Conservation (phyloP, 2,329 filamentous ascomycete species). For the Diaporthe batatas region DNA sequence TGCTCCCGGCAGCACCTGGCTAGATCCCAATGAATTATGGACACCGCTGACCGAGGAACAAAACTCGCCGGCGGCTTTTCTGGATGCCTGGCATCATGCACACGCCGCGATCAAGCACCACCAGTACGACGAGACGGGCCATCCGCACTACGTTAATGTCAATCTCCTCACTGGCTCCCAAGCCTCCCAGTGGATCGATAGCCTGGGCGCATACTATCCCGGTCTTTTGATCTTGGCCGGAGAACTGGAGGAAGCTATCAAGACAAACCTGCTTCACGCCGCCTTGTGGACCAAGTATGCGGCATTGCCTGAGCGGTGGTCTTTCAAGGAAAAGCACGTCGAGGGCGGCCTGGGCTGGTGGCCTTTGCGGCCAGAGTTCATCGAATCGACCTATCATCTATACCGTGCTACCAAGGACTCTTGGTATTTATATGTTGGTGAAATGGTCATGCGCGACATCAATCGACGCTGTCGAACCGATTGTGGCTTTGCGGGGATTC, state of each 20-base stretch:
- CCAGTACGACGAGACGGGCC: conserved; percentile 85
- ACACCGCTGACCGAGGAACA: conserved; percentile 72
- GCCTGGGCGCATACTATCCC: conserved; percentile 94
- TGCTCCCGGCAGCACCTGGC: conserved; percentile 56
- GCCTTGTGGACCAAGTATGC: conserved; percentile 95
- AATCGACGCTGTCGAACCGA: conserved; percentile 87
- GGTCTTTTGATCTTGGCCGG: conserved; percentile 88
- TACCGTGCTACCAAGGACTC: conserved; percentile 93
- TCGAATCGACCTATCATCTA: conserved; percentile 97
- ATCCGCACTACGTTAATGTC: conserved; percentile 93
- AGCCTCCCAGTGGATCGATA: conserved; percentile 95
- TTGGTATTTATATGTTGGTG: conserved; percentile 95
- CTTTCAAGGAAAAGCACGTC: conserved; percentile 83
- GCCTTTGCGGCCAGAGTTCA: conserved; percentile 94
- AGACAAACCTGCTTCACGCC: conserved; percentile 90
- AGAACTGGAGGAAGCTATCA: conserved; percentile 89
- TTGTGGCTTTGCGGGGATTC: conserved; percentile 93
- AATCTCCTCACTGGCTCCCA: conserved; percentile 90
- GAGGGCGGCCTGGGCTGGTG: conserved; percentile 94
- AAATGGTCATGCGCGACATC: conserved; percentile 94
- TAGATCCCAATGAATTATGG: conserved; percentile 75
- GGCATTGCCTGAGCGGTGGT: conserved; percentile 96
- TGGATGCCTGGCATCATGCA: conserved; percentile 86
- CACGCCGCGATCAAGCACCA: conserved; percentile 91
- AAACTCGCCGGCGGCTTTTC: conserved; percentile 82